Evolutionary conservation across 768 basidiomycete species (phyloP).

Genomic region (Termitomyces sp.): DNA sequence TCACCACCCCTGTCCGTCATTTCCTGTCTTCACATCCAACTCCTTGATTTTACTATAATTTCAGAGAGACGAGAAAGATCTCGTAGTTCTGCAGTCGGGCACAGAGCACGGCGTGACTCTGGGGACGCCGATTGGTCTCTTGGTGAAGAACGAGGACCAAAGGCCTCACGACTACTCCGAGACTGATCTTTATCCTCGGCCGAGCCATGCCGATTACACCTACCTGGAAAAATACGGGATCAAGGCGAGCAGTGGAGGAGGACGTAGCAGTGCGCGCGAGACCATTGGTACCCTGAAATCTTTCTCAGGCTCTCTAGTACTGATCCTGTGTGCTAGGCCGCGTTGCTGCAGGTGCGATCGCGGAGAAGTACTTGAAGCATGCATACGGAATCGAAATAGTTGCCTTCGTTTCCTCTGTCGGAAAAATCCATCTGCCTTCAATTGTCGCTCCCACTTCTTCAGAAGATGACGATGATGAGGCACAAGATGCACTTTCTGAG

Average conservation of each 20-base stretch:
- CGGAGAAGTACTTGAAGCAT: constrained; percentile 87
- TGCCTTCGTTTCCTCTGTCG: constrained; percentile 95
- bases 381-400: constrained; percentile 92
- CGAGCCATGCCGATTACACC: constrained; percentile 96
- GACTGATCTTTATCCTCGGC: constrained; percentile 95
- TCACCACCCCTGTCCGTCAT: constrained; percentile 87
- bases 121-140: constrained; percentile 95
- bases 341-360: constrained; percentile 97
- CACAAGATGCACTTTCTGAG: constrained; percentile 70
- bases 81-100: constrained; percentile 90
- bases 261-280: constrained; percentile 91
- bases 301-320: background rate
- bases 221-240: constrained; percentile 97
- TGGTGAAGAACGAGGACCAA: constrained; percentile 97
- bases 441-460: constrained; percentile 35
- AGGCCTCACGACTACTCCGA: constrained; percentile 98
- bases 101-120: constrained; percentile 91
- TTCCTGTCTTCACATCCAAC: background rate
- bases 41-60: background rate
- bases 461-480: constrained; percentile 47
- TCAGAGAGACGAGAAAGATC: constrained; percentile 93
- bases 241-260: constrained; percentile 96
- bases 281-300: constrained; percentile 67
- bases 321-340: constrained; percentile 49
- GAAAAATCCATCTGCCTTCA: constrained; percentile 81